Evolutionary conservation across 352 stramenopile species (phyloP).

Genomic region (Globisporangium ultimum): DNA sequence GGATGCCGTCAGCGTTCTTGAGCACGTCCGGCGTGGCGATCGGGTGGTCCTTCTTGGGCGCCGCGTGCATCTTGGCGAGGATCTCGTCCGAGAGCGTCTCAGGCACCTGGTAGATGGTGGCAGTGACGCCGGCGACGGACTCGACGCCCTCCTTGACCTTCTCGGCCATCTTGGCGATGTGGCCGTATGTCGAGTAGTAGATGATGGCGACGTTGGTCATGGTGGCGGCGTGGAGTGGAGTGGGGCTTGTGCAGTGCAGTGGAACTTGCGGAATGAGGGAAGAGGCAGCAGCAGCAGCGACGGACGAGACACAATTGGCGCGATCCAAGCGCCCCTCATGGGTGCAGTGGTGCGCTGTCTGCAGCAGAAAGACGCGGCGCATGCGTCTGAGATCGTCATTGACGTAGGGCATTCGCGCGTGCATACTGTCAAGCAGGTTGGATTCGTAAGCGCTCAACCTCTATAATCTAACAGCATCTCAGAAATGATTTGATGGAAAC

Average conservation of each 20-base stretch:
- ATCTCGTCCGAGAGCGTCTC: conserved; percentile 56
- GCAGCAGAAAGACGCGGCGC: too few relatives aligned
- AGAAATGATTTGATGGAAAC: too few relatives aligned
- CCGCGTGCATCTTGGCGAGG: conserved; percentile 57
- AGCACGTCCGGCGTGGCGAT: conserved; percentile 32
- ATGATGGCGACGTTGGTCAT: conserved; percentile 81
- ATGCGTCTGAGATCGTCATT: too few relatives aligned
- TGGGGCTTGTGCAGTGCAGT: background rate
- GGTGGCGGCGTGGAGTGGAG: background rate
- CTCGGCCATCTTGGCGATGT: conserved; percentile 78
- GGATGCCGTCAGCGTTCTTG: conserved; percentile 52
- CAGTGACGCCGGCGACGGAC: conserved; percentile 28
- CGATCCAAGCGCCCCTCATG: too few relatives aligned
- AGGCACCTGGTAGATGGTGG: conserved; percentile 36
- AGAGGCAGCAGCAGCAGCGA: too few relatives aligned
- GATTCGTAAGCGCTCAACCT: too few relatives aligned
- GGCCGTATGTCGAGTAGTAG: conserved; percentile 86
- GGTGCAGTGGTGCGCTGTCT: too few relatives aligned
- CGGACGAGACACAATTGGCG: too few relatives aligned
- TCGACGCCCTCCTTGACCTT: conserved; percentile 75
- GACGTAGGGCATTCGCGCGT: too few relatives aligned
- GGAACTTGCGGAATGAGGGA: conserved; percentile 11
- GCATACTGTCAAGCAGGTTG: too few relatives aligned
- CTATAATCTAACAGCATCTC: too few relatives aligned
- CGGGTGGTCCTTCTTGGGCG: conserved; percentile 34